phyloP scores from a whole-genome alignment of 108 stramenopile species.

The Schizochytrium sp. region DNA sequence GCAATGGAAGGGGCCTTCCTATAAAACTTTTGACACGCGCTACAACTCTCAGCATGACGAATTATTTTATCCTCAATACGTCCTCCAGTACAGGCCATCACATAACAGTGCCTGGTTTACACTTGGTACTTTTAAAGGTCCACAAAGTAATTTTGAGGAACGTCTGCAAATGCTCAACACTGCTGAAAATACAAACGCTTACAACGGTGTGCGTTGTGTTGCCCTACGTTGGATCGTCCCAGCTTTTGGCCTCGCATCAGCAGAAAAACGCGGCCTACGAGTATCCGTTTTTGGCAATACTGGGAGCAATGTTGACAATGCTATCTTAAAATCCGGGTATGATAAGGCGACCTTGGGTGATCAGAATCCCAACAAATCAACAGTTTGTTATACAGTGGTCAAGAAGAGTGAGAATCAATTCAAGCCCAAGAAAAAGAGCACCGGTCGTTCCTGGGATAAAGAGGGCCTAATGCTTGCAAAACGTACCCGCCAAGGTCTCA shows the following conservation, averaged over 20 bases:
- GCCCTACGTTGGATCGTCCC: constrained; percentile 19
- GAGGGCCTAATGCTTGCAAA: too few species aligned
- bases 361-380: neutral
- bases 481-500: neutral
- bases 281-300: neutral
- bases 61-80: neutral
- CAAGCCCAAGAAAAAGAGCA: too few species aligned
- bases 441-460: too few species aligned
- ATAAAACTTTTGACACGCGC: neutral
- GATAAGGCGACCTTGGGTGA: neutral
- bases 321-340: neutral
- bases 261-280: neutral
- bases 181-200: neutral
- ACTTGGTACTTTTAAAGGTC: constrained; percentile 2
- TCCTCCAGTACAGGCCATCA: neutral
- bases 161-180: neutral
- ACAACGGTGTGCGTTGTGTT: neutral
- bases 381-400: neutral
- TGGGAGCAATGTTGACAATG: neutral
- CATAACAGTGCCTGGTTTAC: neutral
- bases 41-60: neutral
- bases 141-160: constrained; percentile 6
- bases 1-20: neutral
- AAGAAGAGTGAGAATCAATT: neutral
- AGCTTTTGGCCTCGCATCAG: neutral